Percentiles rank a stretch among this genome's conserved stretches.
Evolutionary conservation across 805 yeast genomes (phyloP).

Genomic region (Yamadazyma philogaea): DNA sequence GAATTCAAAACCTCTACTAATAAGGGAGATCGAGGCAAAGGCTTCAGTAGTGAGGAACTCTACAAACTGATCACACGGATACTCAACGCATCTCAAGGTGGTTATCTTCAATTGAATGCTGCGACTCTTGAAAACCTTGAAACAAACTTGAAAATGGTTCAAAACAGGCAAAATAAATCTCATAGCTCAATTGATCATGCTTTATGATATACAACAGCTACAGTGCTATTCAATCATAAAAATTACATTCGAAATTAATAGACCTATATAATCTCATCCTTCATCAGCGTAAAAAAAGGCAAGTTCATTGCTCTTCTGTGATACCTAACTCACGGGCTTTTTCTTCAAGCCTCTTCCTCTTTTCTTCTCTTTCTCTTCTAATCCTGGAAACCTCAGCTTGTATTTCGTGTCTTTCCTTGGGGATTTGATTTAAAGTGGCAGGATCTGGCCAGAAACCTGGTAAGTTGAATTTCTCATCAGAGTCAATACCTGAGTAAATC

Average conservation of each 20-base stretch:
- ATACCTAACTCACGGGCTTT: constrained; percentile 70
- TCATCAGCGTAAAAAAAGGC: background rate
- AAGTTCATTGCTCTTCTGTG: constrained; percentile 30
- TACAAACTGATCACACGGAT: constrained; percentile 15
- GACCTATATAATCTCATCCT: background rate
- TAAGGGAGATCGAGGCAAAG: constrained; percentile 5
- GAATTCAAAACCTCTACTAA: constrained; percentile 9
- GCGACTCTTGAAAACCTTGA: constrained; percentile 27
- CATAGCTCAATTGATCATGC: no score
- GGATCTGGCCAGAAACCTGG: constrained; percentile 99
- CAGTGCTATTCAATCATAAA: background rate
- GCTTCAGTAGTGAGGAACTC: constrained; percentile 13
- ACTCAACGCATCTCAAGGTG: constrained; percentile 19
- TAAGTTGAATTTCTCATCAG: constrained; percentile 82
- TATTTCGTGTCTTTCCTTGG: constrained; percentile 89
- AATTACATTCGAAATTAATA: background rate
- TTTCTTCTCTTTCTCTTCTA: constrained; percentile 69
- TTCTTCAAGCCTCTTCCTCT: constrained; percentile 69
- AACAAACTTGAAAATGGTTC: constrained; percentile 15
- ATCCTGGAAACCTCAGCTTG: constrained; percentile 88
- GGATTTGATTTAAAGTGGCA: constrained; percentile 81
- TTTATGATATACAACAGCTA: no score
- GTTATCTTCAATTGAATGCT: constrained; percentile 19
- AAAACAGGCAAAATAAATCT: constrained; percentile 6
- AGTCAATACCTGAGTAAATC: constrained; percentile 90